Evolutionary conservation across 2,329 filamentous ascomycete genomes (phyloP).

Genomic region (Aureobasidium zeae): DNA sequence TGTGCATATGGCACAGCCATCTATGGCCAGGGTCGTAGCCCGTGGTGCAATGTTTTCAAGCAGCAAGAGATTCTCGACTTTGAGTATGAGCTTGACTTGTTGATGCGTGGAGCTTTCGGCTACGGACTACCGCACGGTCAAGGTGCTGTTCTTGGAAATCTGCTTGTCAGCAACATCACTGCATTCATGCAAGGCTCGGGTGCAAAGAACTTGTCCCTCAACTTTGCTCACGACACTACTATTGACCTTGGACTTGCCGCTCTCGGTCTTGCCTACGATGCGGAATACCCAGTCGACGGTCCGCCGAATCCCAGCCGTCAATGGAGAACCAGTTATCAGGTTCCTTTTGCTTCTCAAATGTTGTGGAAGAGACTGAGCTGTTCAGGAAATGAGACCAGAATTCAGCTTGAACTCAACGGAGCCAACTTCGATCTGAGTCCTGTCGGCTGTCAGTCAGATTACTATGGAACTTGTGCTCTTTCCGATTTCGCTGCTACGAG

Average conservation of each 20-base stretch:
- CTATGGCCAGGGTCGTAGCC: conserved; percentile 12
- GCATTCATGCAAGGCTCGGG: conserved; percentile 7
- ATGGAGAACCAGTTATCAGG: conserved; percentile 16
- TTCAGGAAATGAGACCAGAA: conserved; percentile 13
- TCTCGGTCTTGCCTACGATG: conserved; percentile 12
- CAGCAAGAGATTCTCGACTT: conserved; percentile 14
- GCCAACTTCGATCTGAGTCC: conserved; percentile 17
- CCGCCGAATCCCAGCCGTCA: conserved; percentile 3
- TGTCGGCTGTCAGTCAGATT: conserved; percentile 12
- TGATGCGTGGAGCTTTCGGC: conserved; percentile 17
- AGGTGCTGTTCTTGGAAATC: conserved; percentile 12
- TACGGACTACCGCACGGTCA: conserved; percentile 15
- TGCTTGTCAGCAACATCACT: conserved; percentile 16
- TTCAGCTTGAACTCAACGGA: conserved; percentile 13
- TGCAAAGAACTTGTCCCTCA: conserved; percentile 13
- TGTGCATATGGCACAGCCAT: conserved; percentile 17
- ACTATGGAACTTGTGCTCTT: conserved; percentile 13
- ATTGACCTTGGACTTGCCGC: conserved; percentile 17
- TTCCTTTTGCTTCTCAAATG: conserved; percentile 17
- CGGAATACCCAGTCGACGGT: conserved; percentile 8
- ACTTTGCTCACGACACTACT: conserved; percentile 17
- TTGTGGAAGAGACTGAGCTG: conserved; percentile 15
- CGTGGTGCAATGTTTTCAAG: conserved; percentile 16
- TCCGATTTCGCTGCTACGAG: conserved; percentile 1
- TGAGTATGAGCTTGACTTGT: conserved; percentile 16